Evolutionary conservation across 2,329 filamentous ascomycete genomes (phyloP), one percentile per base, ranked within the genome.

Genomic region (Aspergillus sp.): DNA sequence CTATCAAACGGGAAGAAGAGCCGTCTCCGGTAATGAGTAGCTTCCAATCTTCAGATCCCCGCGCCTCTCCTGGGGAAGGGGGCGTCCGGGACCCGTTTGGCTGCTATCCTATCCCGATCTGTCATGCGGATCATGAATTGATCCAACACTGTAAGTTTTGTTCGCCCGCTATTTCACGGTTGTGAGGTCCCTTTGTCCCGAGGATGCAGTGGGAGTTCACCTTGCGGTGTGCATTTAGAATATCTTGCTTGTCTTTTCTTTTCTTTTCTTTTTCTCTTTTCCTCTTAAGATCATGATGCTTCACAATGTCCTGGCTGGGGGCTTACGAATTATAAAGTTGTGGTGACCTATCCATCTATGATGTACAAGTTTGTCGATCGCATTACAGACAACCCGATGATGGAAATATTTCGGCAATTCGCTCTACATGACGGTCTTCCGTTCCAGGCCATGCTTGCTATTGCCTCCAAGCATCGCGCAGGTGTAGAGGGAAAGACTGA

Each of bases 361-460:
- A 73, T 73, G 71, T 73, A 73, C 58, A 73, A 72, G 55, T 69
- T 73, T 58, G 66, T 63, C 54, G 64, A 67, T 42, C 61, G 64
- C 2, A 56, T 68, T 9, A 64, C 68, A 47, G 61, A 67, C 32
- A 72, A 73, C 49, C 71, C 71, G 12, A 69, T 72, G 59, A 63
- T 67, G 61, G 69, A 65, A 45, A 73, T 73, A 56, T 73, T 73
- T 49, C 69, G 67, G 22, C 67, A 67, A 29, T 63, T 73, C 49
- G 69, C 69, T 3, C 55, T 73, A 26, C 66, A 71, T 42, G 70
- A 72, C 56, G 63, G 59, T n/a, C 59, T 72, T 24, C 67, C 71
- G 5, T 73, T 73, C 49, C 70, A 73, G 36, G 70, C 71, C 20
- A 73, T 73, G 71, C 68, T 73, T 54, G 70, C 71, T 9, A 72